Percentiles rank a stretch among this genome's conserved stretches.
Evolutionary conservation across 1,139 yeast species (phyloP).

Genomic region (Saccharomyces pastorianus): DNA sequence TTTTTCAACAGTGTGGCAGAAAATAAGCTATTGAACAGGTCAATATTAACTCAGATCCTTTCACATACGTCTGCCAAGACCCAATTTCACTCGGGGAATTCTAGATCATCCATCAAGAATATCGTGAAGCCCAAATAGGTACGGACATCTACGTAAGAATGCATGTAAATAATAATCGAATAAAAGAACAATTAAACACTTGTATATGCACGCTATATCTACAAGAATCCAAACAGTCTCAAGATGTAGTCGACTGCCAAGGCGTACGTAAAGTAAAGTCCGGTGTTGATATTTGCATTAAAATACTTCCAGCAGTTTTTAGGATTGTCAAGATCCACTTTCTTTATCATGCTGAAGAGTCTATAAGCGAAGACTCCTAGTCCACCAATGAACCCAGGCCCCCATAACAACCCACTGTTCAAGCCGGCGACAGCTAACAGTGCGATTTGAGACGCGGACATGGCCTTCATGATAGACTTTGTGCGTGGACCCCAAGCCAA

Average conservation of each 20-base stretch:
- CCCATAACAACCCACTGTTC: constrained; percentile 59
- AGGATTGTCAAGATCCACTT: constrained; percentile 73
- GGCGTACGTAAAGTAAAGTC: constrained; percentile 70
- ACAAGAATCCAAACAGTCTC: constrained; percentile 29
- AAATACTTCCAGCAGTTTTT: constrained; percentile 77
- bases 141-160: not conserved
- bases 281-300: constrained; percentile 69
- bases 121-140: not conserved
- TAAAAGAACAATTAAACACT: not conserved
- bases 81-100: constrained; percentile 1
- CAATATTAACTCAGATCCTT: not conserved
- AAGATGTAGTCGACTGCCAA: constrained; percentile 64
- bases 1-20: constrained; percentile 23
- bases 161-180: not conserved
- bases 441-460: constrained; percentile 61
- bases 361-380: constrained; percentile 63
- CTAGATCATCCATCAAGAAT: constrained; percentile 1
- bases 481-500: constrained; percentile 82
- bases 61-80: constrained; percentile 1
- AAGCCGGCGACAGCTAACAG: constrained; percentile 63
- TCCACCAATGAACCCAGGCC: constrained; percentile 72
- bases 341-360: constrained; percentile 54
- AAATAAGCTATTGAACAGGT: not conserved
- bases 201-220: constrained; percentile 4
- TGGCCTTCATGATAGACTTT: constrained; percentile 54